phyloP scores from a whole-genome alignment of 805 yeast species.

The Cyberlindnera subsufficiens region DNA sequence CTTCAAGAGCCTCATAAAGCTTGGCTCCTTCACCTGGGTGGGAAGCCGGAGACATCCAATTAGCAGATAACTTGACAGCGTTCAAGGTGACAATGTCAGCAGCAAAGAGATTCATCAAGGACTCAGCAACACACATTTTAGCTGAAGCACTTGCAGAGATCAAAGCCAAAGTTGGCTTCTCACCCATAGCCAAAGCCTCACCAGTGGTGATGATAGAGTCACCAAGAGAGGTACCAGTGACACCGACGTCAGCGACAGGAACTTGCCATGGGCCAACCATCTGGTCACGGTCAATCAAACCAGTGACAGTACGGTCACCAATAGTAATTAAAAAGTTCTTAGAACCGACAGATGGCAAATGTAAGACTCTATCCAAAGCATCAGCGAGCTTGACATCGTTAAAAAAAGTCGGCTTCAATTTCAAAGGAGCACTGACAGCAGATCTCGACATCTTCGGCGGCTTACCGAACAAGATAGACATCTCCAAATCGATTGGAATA shows the following conservation, averaged over 20 bases:
- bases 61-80: conserved; percentile 83
- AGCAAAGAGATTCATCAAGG: conserved; percentile 80
- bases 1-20: conserved; percentile 94
- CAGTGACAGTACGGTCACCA: conserved; percentile 97
- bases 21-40: conserved; percentile 94
- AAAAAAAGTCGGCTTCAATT: conserved; percentile 34
- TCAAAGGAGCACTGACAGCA: conserved; percentile 57
- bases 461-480: conserved; percentile 92
- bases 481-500: conserved; percentile 91
- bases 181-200: conserved; percentile 98
- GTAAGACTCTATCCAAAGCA: conserved; percentile 76
- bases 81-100: conserved; percentile 77
- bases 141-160: conserved; percentile 89
- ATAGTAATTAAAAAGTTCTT: conserved; percentile 94
- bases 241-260: conserved; percentile 98
- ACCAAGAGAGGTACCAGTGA: conserved; percentile 86
- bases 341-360: conserved; percentile 90
- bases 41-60: conserved; percentile 98
- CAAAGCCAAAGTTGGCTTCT: conserved; percentile 85
- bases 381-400: conserved; percentile 42
- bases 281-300: conserved; percentile 94
- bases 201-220: conserved; percentile 69
- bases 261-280: conserved; percentile 99
- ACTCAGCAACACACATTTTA: conserved; percentile 92
- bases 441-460: conserved; percentile 91